phyloP scores from a whole-genome alignment of 805 yeast species.

The Starmera quercuum region DNA sequence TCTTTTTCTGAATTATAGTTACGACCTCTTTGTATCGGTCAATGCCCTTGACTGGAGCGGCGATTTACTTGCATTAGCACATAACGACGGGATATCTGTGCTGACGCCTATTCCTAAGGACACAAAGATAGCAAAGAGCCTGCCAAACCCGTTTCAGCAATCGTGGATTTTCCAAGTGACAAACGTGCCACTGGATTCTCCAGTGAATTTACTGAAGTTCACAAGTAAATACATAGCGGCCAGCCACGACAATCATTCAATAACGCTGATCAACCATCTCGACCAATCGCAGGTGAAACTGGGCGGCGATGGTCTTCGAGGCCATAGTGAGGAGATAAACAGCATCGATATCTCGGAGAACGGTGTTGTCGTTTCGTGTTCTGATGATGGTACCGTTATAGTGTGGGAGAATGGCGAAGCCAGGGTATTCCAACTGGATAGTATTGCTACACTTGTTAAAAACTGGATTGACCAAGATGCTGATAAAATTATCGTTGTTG shows the following conservation, averaged over 20 bases:
- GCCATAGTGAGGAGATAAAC: slow-evolving; percentile 21
- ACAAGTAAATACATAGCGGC: slow-evolving; percentile 13
- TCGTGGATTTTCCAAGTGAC: slow-evolving; percentile 17
- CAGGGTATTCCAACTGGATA: slow-evolving; percentile 8
- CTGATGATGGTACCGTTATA: slow-evolving; percentile 22
- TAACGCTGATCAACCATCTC: slow-evolving; percentile 14
- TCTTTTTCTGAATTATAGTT: slow-evolving; percentile 4
- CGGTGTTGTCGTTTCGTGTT: slow-evolving; percentile 22
- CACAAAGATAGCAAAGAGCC: slow-evolving; percentile 14
- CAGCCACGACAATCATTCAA: slow-evolving; percentile 12
- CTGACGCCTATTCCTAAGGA: slow-evolving; percentile 16
- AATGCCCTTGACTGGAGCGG: slow-evolving; percentile 18
- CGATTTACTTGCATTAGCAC: slow-evolving; percentile 12
- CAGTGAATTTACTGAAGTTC: slow-evolving; percentile 11
- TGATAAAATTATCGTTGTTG: slow-evolving; percentile 26
- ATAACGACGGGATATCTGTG: slow-evolving; percentile 14
- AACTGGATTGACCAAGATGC: slow-evolving; percentile 25
- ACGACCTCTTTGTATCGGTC: slow-evolving; percentile 12
- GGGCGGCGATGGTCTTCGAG: slow-evolving; percentile 6
- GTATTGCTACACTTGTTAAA: slow-evolving; percentile 21
- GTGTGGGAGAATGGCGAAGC: slow-evolving; percentile 21
- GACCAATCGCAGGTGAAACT: slow-evolving; percentile 8
- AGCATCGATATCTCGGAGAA: slow-evolving; percentile 21
- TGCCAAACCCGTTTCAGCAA: slow-evolving; percentile 16
- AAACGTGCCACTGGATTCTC: slow-evolving; percentile 5